phyloP scores from a whole-genome alignment of 106 monocot species.

The Allium sativum region DNA sequence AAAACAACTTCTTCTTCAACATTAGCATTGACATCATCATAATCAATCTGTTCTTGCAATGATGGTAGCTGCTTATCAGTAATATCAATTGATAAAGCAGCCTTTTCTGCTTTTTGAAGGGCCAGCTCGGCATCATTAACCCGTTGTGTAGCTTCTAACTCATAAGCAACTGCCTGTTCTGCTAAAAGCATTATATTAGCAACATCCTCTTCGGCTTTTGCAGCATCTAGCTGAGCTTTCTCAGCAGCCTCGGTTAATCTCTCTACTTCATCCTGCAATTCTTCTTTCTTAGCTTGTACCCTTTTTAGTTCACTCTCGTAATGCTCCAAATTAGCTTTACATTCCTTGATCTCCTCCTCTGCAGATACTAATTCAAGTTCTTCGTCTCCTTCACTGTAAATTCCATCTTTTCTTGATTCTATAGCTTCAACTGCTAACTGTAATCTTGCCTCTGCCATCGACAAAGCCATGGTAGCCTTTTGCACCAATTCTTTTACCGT shows the following conservation, averaged over 20 bases:
- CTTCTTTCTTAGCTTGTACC: conserved; percentile 54
- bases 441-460: conserved; percentile 82
- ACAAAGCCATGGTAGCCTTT: conserved; percentile 85
- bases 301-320: conserved; percentile 54
- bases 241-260: conserved; percentile 74
- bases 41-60: conserved; percentile 26
- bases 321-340: conserved; percentile 28
- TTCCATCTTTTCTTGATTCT: conserved; percentile 11
- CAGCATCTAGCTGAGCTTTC: conserved; percentile 63
- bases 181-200: conserved; percentile 83
- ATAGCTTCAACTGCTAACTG: conserved; percentile 38
- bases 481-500: conserved; percentile 74
- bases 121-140: conserved; percentile 92
- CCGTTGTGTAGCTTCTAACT: conserved; percentile 70
- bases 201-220: conserved; percentile 89
- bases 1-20: conserved; percentile 14
- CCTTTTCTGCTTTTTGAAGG: conserved; percentile 63
- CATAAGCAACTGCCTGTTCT: conserved; percentile 84
- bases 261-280: conserved; percentile 79
- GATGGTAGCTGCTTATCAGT: conserved; percentile 22
- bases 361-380: conserved; percentile 35
- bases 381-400: conserved; percentile 21
- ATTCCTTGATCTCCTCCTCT: conserved; percentile 57
- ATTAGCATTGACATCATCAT: conserved; percentile 28
- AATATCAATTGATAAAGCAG: conserved; percentile 19